Conservation (phyloP, 2,329 filamentous ascomycete genomes). For the Calonectria crousiana region DNA sequence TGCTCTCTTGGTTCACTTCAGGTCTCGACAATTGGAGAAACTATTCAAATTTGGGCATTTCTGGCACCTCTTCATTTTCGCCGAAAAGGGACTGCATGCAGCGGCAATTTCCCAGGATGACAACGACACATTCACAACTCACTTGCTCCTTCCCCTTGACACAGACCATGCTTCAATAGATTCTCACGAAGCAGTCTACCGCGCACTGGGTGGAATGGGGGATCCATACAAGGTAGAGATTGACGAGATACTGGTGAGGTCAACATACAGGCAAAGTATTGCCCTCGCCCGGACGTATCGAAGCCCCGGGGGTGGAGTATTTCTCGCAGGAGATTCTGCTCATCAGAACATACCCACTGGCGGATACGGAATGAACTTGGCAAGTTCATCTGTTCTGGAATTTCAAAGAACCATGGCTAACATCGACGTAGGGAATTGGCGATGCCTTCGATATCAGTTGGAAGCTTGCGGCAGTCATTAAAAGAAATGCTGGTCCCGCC, state of each 20-base stretch:
- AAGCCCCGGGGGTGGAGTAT: conserved; percentile 48
- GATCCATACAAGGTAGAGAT: conserved; percentile 25
- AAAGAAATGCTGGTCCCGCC: conserved; percentile 8
- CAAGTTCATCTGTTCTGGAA: background rate
- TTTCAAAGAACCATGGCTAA: background rate
- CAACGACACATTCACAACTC: background rate
- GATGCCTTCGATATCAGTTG: conserved; percentile 51
- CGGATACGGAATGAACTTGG: conserved; percentile 53
- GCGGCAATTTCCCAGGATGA: background rate
- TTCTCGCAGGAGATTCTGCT: conserved; percentile 51
- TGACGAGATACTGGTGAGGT: conserved; percentile 39
- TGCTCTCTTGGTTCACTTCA: conserved; percentile 4
- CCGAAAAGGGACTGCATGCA: background rate
- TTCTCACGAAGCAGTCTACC: conserved; percentile 10
- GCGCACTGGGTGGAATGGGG: background rate
- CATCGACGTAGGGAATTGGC: conserved; percentile 40
- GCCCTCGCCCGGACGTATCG: conserved; percentile 37
- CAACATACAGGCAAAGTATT: conserved; percentile 35
- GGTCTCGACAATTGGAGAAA: background rate
- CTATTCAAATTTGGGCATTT: background rate
- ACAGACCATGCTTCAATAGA: background rate
- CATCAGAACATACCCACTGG: conserved; percentile 51
- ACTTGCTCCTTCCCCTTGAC: background rate
- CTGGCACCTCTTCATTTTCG: conserved; percentile 2
- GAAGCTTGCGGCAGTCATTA: conserved; percentile 47